phyloP scores from a whole-genome alignment of 1,284 basidiomycete genomes.

The Ceratorhiza oryzae-sativae region DNA sequence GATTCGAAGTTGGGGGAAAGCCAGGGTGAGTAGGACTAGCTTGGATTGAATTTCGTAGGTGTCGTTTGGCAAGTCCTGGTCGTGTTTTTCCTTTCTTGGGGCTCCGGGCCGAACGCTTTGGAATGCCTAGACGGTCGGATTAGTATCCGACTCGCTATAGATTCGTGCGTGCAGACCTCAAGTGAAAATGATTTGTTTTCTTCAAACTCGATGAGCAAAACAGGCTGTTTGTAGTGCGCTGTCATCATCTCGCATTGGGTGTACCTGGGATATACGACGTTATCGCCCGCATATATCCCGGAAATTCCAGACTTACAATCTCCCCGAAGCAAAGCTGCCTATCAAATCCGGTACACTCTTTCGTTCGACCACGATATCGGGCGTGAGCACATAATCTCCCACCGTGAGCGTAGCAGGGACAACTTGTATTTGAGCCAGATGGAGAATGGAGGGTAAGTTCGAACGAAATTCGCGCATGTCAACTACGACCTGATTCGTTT shows the following conservation, averaged over 20 bases:
- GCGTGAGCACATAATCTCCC: constrained; percentile 95
- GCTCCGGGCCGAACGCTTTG: constrained; percentile 52
- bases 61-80: constrained; percentile 61
- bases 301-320: constrained; percentile 71
- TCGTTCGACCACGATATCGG: constrained; percentile 94
- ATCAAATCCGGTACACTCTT: constrained; percentile 94
- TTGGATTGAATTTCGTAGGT: constrained; percentile 69
- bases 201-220: constrained; percentile 98
- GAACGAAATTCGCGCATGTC: constrained; percentile 98
- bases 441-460: constrained; percentile 87
- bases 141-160: background rate
- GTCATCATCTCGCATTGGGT: constrained; percentile 98
- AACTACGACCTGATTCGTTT: constrained; percentile 78
- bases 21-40: constrained; percentile 85
- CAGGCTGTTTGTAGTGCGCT: constrained; percentile 91
- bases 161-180: constrained; percentile 61
- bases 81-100: constrained; percentile 52
- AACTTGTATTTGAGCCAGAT: constrained; percentile 82
- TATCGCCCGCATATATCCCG: background rate
- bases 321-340: constrained; percentile 90
- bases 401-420: constrained; percentile 92
- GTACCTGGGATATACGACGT: constrained; percentile 63
- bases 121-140: constrained; percentile 45
- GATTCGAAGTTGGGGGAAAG: constrained; percentile 90
- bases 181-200: constrained; percentile 95